Base-by-base conservation (phyloP, 805 yeast species). In the Wickerhamomyces alni region DNA sequence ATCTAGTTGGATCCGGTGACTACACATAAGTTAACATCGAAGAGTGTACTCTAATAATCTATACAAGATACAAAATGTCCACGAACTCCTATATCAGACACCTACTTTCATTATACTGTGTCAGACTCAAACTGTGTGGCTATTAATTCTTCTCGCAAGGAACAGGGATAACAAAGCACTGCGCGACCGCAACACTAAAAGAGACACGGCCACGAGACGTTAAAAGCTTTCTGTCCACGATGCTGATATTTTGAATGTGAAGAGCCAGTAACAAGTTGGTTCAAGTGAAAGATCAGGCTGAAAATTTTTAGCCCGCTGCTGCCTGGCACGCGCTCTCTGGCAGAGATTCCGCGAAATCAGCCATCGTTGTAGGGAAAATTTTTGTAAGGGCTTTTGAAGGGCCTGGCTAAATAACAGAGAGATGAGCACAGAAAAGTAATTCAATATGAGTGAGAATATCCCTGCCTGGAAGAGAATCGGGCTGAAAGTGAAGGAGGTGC, bases 381-480 rank as follows among this genome's bases (percentile, higher is more conserved):
- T 29, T 29, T 29, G 5, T 13, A 26, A 26, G 15, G 15, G 15
- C 15, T 24, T 24, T 24, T 9, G 26, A n/a, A n/a, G n/a, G n/a
- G n/a, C n/a, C 26, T 9, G 26, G 11, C 8, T 24, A 24, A 24
- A 11, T 24, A 17, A 17, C 17, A 18, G 9, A 21, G 24, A 6
- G 22, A 30, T 26, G 29, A 26, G 29, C 15, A 26, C 18, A 30
- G 29, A 10, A 37, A 17, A n/a, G n/a, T n/a, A n/a, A n/a, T n/a
- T n/a, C n/a, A 13, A 8, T 13, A 55, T 54, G 59, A 33, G 46
- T 11, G 53, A 48, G 27, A 55, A 52, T 47, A 60, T 75, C n/a
- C 94, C 95, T 29, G 94, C 94, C 1, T 85, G 95, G 95, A 85
- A 85, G 58, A 70, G 78, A 51, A 67, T 81, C 8, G 95, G 95